Evolutionary conservation across 2,329 filamentous ascomycete genomes (phyloP).

Genomic region (Paecilomyces variotii): DNA sequence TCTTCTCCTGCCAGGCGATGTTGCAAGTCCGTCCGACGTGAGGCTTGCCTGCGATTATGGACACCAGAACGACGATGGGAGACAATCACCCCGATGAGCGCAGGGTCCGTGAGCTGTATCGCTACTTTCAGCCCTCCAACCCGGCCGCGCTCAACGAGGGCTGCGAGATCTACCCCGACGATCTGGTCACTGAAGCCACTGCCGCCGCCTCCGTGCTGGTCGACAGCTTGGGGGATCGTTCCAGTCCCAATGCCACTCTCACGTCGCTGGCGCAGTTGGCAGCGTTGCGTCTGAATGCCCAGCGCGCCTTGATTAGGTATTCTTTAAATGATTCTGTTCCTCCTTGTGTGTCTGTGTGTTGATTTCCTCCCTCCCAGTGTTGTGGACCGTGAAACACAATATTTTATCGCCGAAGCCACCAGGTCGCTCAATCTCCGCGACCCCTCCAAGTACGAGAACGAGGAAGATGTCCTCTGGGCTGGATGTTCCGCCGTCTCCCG

Average conservation of each 20-base stretch:
- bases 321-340: neutral
- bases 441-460: conserved; percentile 20
- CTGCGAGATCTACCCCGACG: conserved; percentile 11
- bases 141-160: conserved; percentile 11
- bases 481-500: conserved; percentile 24
- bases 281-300: conserved; percentile 25
- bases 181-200: conserved; percentile 5
- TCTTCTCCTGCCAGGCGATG: neutral
- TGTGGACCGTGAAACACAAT: conserved; percentile 42
- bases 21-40: neutral
- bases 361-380: conserved; percentile 18
- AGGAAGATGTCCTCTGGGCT: conserved; percentile 21
- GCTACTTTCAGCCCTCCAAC: conserved; percentile 29
- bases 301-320: conserved; percentile 32
- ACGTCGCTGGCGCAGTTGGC: conserved; percentile 29
- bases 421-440: conserved; percentile 32
- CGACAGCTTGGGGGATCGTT: conserved; percentile 18
- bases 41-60: neutral
- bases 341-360: neutral
- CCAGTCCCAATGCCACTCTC: conserved; percentile 25
- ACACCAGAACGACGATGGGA: conserved; percentile 2
- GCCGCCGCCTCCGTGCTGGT: conserved; percentile 3
- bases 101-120: conserved; percentile 30
- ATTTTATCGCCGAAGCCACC: conserved; percentile 45
- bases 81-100: conserved; percentile 21